These are phyloP conservation scores for Plectranthus barbatus DNA, from an alignment of 257 asterid genomes.

Conservation along the genomic window DNA sequence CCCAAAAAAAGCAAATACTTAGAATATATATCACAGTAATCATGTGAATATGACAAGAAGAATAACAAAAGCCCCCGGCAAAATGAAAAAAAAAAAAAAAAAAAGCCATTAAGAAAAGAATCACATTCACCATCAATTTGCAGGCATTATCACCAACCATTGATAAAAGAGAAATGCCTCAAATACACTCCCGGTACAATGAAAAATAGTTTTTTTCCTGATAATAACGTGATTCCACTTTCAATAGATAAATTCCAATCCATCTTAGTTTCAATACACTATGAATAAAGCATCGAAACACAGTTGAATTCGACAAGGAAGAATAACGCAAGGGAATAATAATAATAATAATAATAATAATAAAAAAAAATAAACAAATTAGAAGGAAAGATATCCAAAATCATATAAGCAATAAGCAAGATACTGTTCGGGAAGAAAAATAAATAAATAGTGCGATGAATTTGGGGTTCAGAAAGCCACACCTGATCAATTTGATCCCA, in stretches of 20 bases:
- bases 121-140: neutral
- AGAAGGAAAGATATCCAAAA: neutral
- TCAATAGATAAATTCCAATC: neutral
- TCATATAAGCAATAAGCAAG: neutral
- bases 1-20: neutral
- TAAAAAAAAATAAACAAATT: neutral
- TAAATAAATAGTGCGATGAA: neutral
- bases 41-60: neutral
- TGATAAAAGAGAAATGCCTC: conserved; percentile 4
- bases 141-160: neutral
- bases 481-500: conserved; percentile 98
- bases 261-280: no score
- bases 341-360: no score
- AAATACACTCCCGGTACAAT: neutral
- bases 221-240: neutral
- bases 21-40: neutral
- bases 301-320: neutral
- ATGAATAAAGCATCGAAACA: neutral
- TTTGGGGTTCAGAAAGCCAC: neutral
- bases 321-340: no score
- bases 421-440: neutral
- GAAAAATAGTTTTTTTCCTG: neutral
- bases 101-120: neutral
- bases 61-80: neutral
- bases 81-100: neutral